Conservation (phyloP, 768 basidiomycete genomes). For the Phylloporus scabripes region DNA sequence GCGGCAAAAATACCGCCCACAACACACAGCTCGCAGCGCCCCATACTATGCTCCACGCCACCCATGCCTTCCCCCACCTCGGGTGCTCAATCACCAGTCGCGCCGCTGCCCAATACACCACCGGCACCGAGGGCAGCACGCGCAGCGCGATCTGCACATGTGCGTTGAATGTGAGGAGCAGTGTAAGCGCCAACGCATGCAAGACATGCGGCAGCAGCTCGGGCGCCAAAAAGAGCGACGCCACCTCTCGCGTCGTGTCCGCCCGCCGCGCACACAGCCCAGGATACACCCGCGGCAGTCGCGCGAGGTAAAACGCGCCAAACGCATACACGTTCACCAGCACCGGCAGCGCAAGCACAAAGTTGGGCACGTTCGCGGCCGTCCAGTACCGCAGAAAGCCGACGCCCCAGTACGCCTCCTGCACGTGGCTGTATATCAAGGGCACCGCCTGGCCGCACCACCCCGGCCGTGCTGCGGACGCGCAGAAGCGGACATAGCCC, state of each 20-base stretch:
- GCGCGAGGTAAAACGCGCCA: constrained; percentile 22
- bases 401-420: constrained; percentile 79
- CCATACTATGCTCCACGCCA: constrained; percentile 79
- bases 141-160: constrained; percentile 88
- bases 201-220: constrained; percentile 66
- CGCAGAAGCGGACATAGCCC: constrained; percentile 69
- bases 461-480: constrained; percentile 16
- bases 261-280: background rate
- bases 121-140: constrained; percentile 67
- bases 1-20: constrained; percentile 85
- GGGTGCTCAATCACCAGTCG: constrained; percentile 50
- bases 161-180: constrained; percentile 67
- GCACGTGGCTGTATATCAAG: constrained; percentile 76
- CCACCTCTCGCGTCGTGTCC: too few species aligned
- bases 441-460: constrained; percentile 70
- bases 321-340: constrained; percentile 44
- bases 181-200: constrained; percentile 59
- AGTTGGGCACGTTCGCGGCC: constrained; percentile 77
- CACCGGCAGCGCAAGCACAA: constrained; percentile 71
- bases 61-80: constrained; percentile 53
- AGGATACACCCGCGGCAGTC: constrained; percentile 2
- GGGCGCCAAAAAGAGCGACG: constrained; percentile 35
- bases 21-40: constrained; percentile 61
- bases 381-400: constrained; percentile 90
- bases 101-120: constrained; percentile 84